Evolutionary conservation across 164 flowering plant genomes (phyloP).

Genomic region (Vitis riparia): DNA sequence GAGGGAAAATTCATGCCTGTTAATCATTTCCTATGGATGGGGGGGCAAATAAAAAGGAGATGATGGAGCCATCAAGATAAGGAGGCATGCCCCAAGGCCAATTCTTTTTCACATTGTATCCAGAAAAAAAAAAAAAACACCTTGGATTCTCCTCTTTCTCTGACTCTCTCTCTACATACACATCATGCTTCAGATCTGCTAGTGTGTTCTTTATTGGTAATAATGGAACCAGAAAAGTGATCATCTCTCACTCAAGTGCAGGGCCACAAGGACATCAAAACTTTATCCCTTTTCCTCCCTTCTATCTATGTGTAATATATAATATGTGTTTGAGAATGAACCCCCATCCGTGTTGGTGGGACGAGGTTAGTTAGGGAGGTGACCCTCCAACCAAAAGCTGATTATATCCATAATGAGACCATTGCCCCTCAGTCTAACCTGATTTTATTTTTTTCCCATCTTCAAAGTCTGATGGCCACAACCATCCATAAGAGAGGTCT

Average conservation of each 20-base stretch:
- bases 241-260: background rate
- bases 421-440: background rate
- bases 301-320: background rate
- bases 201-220: conserved; percentile 8
- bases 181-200: conserved; percentile 4
- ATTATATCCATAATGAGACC: background rate
- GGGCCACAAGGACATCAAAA: conserved; percentile 1
- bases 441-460: background rate
- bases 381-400: conserved; percentile 22
- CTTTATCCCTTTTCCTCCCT: background rate
- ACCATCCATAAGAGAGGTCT: background rate
- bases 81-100: conserved; percentile 18
- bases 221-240: no score
- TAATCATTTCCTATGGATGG: conserved; percentile 2
- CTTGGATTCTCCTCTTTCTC: conserved; percentile 27
- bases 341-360: background rate
- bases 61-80: background rate
- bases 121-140: conserved; percentile 8
- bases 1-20: conserved; percentile 3
- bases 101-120: background rate
- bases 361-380: conserved; percentile 15
- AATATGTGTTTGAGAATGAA: background rate
- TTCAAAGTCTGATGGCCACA: background rate
- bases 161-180: conserved; percentile 12
- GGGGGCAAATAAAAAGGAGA: conserved; percentile 3